These are phyloP conservation scores for Tricholoma terreum DNA, from an alignment of 768 basidiomycete genomes.

Conservation along the genomic window DNA sequence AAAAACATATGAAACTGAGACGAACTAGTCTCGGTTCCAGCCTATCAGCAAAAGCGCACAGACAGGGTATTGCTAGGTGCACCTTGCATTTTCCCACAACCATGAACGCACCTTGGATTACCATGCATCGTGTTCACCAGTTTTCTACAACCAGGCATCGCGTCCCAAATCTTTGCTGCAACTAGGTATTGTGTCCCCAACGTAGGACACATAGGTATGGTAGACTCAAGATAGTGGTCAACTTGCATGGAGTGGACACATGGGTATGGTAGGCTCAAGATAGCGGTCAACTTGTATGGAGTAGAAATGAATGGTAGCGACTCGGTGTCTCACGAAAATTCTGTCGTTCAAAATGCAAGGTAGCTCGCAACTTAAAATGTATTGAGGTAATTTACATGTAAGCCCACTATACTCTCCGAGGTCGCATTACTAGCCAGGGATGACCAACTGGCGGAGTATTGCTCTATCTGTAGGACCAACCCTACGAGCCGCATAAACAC, in stretches of 20 bases:
- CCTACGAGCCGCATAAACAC: too few species aligned
- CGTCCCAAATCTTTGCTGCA: background rate
- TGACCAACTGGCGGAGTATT: too few species aligned
- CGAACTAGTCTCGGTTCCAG: too few species aligned
- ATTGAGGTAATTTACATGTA: too few species aligned
- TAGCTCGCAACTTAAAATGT: too few species aligned
- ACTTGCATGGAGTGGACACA: background rate
- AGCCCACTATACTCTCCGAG: too few species aligned
- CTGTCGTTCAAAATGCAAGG: too few species aligned
- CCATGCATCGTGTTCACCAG: background rate
- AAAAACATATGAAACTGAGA: too few species aligned
- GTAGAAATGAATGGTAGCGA: too few species aligned
- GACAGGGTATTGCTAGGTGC: background rate
- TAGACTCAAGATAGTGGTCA: background rate
- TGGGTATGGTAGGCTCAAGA: background rate
- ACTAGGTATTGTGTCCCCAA: background rate
- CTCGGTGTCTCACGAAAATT: too few species aligned
- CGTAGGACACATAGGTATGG: background rate
- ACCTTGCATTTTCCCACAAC: background rate
- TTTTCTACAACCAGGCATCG: too few species aligned
- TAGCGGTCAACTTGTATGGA: background rate
- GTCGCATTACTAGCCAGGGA: too few species aligned
- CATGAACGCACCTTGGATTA: background rate
- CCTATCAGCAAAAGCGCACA: conserved; percentile 1
- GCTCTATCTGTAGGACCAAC: background rate